phyloP scores from a whole-genome alignment of 352 stramenopile genomes.

The Phytophthora lateralis region DNA sequence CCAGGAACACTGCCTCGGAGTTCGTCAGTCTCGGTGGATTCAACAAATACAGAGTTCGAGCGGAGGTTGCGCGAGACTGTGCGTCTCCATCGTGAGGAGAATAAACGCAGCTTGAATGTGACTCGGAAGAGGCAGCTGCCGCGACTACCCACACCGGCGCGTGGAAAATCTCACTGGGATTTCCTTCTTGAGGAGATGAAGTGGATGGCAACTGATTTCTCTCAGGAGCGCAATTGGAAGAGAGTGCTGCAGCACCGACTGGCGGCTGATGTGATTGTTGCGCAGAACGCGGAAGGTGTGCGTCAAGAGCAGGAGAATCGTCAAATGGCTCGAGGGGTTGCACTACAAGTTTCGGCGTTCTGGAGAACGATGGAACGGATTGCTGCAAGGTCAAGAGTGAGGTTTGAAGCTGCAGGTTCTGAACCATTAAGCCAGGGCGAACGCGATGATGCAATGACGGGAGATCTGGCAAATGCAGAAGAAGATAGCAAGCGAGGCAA shows the following conservation, averaged over 20 bases:
- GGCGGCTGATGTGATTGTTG: conserved; percentile 64
- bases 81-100: conserved; percentile 50
- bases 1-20: conserved; percentile 9
- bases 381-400: conserved; percentile 72
- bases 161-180: conserved; percentile 91
- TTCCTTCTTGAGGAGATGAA: conserved; percentile 96
- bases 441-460: conserved; percentile 8
- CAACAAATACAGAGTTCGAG: conserved; percentile 55
- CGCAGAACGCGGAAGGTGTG: conserved; percentile 69
- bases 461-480: conserved; percentile 20
- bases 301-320: conserved; percentile 69
- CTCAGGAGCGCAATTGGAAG: conserved; percentile 97
- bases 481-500: conserved; percentile 32
- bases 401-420: conserved; percentile 56
- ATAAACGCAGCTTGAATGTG: conserved; percentile 35
- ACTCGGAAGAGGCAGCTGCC: conserved; percentile 80
- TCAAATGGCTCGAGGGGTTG: conserved; percentile 68
- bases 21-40: conserved; percentile 15
- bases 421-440: conserved; percentile 21
- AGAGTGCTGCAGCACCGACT: conserved; percentile 66
- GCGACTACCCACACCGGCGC: conserved; percentile 52
- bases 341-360: conserved; percentile 77
- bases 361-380: conserved; percentile 88
- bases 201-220: conserved; percentile 97
- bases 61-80: conserved; percentile 54